These are phyloP conservation scores for Penicillium glabrum DNA, from an alignment of 2,329 filamentous ascomycete species.

Conservation along the genomic window DNA sequence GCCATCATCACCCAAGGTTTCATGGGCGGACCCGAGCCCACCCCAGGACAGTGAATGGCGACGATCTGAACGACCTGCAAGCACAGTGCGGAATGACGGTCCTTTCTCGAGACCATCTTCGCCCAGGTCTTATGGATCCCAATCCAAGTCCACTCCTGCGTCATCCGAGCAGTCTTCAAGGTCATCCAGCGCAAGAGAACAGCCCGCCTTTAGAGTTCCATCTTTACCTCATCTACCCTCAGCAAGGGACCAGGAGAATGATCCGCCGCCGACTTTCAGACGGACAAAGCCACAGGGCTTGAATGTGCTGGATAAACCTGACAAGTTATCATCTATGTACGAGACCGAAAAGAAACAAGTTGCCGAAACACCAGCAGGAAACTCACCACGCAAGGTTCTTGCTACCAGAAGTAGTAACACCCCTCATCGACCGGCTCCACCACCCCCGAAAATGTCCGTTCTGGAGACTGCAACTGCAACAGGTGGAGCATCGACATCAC, in stretches of 20 bases:
- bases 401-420: constrained; percentile 64
- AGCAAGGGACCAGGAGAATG: constrained; percentile 79
- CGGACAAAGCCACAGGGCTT: constrained; percentile 58
- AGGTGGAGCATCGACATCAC: constrained; percentile 74
- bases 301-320: constrained; percentile 56
- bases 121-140: constrained; percentile 35
- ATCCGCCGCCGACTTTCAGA: constrained; percentile 69
- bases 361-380: constrained; percentile 46
- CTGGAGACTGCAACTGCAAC: constrained; percentile 86
- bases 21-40: constrained; percentile 37
- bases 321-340: constrained; percentile 55
- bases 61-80: constrained; percentile 23
- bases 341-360: constrained; percentile 44
- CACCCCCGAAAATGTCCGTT: constrained; percentile 94
- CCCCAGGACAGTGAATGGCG: constrained; percentile 22
- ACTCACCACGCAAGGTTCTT: constrained; percentile 49
- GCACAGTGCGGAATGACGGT: constrained; percentile 22
- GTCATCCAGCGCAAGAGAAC: constrained; percentile 43
- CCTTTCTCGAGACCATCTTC: constrained; percentile 36
- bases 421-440: constrained; percentile 73
- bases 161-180: constrained; percentile 42
- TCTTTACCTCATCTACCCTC: constrained; percentile 60
- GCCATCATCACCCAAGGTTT: constrained; percentile 36
- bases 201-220: constrained; percentile 61
- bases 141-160: constrained; percentile 43